These are phyloP conservation scores for Hypomontagnella monticulosa DNA, from an alignment of 495 filamentous ascomycete species.

Conservation along the genomic window DNA sequence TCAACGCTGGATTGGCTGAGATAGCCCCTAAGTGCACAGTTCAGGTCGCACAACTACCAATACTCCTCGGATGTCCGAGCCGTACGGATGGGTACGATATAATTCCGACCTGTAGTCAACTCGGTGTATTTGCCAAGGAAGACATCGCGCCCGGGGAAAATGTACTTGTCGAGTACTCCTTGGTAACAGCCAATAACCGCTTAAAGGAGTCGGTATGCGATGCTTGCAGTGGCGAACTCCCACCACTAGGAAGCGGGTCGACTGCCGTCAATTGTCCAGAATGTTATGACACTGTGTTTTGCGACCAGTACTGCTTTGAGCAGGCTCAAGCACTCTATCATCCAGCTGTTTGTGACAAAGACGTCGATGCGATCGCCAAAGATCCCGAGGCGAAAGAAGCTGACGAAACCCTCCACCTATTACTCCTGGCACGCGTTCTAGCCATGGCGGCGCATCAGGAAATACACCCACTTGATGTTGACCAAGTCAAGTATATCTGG, in stretches of 20 bases:
- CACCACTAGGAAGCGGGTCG: slow-evolving; percentile 59
- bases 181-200: slow-evolving; percentile 83
- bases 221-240: slow-evolving; percentile 80
- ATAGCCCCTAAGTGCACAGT: slow-evolving; percentile 79
- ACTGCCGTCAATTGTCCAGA: slow-evolving; percentile 71
- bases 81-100: slow-evolving; percentile 55
- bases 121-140: slow-evolving; percentile 87
- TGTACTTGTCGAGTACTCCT: slow-evolving; percentile 80
- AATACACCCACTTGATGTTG: slow-evolving; percentile 82
- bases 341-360: slow-evolving; percentile 83
- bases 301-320: slow-evolving; percentile 75
- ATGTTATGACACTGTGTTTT: slow-evolving; percentile 88
- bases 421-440: slow-evolving; percentile 79
- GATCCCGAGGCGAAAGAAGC: slow-evolving; percentile 77
- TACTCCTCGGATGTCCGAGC: slow-evolving; percentile 63
- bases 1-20: slow-evolving; percentile 71
- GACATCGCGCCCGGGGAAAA: slow-evolving; percentile 79
- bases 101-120: slow-evolving; percentile 71
- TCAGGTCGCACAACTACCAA: slow-evolving; percentile 74
- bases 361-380: slow-evolving; percentile 81
- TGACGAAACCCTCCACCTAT: slow-evolving; percentile 79
- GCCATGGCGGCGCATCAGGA: slow-evolving; percentile 88
- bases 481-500: slow-evolving; percentile 92
- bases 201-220: slow-evolving; percentile 85
- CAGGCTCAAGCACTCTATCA: slow-evolving; percentile 82